Evolutionary conservation across 2,329 filamentous ascomycete species (phyloP), one percentile per base, ranked within the genome.

Genomic region (Pseudogymnoascus sp.): DNA sequence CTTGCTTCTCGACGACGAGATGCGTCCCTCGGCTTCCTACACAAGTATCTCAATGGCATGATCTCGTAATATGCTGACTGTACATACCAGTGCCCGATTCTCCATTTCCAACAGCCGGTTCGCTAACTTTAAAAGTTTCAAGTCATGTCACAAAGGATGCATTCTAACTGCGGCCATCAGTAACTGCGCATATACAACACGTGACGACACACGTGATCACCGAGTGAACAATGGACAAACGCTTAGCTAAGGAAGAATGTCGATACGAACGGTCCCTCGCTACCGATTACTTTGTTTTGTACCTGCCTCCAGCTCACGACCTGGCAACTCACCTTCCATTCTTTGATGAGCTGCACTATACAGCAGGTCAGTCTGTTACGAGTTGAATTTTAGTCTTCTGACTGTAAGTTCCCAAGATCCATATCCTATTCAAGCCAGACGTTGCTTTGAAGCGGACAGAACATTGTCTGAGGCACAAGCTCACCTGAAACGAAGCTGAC

Each of bases 21-120:
- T 76, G 69, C 76, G 76, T 64, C 74, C 76, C 73, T 85, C 83
- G 66, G 78, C 78, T 74, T 78, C 79, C 83, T 86, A 72, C 4
- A 33, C 16, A 33, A 16, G 23, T 8, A 33, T 35, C 16, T 55
- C 49, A 55, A 33, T 55, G 49, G 29, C 49, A 55, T 33, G 29
- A 55, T 55, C 49, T 14, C 16, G 4, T 2, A 55, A 55, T 55
- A 21, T 33, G 29, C 26, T 55, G 49, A 55, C 29, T 55, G n/a
- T 55, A 55, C 49, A 55, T 55, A 55, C 49, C 49, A 55, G 49
- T 33, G 29, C 49, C 33, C 49, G 49, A 29, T 11, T 55, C 49
- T 55, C 49, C 49, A 55, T 55, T 33, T 11, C 12, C n/a, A 12
- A 33, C 11, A 55, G 29, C 49, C 49, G 49, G 10, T 33, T 55